phyloP scores from a whole-genome alignment of 2,329 filamentous ascomycete species.

The Fusarium denticulatum region DNA sequence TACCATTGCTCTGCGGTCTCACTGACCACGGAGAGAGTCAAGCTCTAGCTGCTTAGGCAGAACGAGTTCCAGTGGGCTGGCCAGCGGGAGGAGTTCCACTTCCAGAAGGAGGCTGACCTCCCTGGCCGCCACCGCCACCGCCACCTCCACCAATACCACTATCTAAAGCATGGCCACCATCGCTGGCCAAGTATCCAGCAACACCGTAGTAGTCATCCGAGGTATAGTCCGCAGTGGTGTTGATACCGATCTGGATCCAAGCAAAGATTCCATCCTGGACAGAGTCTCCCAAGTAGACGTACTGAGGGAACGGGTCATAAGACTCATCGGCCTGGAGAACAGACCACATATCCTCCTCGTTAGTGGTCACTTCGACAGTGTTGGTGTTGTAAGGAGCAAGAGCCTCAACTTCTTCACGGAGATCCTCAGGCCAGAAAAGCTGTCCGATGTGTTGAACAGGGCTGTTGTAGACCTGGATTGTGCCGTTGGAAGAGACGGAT shows the following conservation, averaged over 20 bases:
- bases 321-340: conserved; percentile 5
- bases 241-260: conserved; percentile 14
- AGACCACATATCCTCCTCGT: conserved; percentile 16
- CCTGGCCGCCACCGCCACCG: neutral
- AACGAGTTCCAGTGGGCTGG: neutral
- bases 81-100: conserved; percentile 6
- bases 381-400: conserved; percentile 5
- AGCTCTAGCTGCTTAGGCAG: neutral
- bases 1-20: fast-evolving
- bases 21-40: fast-evolving
- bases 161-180: conserved; percentile 4
- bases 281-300: conserved; percentile 2
- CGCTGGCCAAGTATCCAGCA: neutral
- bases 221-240: neutral
- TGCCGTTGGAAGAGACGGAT: conserved; percentile 3
- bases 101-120: neutral
- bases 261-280: conserved; percentile 11
- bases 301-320: conserved; percentile 14
- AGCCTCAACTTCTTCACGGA: neutral
- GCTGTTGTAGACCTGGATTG: conserved; percentile 8
- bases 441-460: conserved; percentile 10
- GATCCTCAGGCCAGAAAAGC: conserved; percentile 13
- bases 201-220: conserved; percentile 2
- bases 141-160: conserved; percentile 6
- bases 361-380: neutral